phyloP scores from a whole-genome alignment of 768 basidiomycete genomes.

The Boletus bicolor region DNA sequence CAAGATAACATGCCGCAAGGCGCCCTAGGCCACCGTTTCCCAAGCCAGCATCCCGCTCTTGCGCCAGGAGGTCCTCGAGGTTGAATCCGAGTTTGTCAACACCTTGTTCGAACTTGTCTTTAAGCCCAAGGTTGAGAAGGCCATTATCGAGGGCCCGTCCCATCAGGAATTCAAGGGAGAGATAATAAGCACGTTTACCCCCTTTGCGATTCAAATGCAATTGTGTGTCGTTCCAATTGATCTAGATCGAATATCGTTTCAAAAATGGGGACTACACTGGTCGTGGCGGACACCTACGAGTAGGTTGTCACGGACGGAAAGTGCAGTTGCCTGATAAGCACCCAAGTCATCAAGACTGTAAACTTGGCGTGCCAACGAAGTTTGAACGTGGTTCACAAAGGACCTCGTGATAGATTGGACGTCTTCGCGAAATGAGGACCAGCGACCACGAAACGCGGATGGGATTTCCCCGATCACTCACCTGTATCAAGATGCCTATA shows the following conservation, averaged over 20 bases:
- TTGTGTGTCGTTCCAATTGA: slow-evolving; percentile 87
- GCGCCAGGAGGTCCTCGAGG: slow-evolving; percentile 81
- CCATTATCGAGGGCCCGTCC: slow-evolving; percentile 76
- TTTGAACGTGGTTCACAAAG: slow-evolving; percentile 81
- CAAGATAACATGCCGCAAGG: slow-evolving; percentile 95
- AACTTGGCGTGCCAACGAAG: slow-evolving; percentile 85
- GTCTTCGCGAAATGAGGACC: slow-evolving; percentile 38
- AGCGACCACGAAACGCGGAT: slow-evolving; percentile 3
- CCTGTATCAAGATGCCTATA: slow-evolving; percentile 58
- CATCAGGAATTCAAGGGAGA: slow-evolving; percentile 93
- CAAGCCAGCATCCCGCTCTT: slow-evolving; percentile 91
- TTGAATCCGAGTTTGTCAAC: slow-evolving; percentile 81
- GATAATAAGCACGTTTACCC: slow-evolving; percentile 91
- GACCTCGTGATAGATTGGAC: slow-evolving; percentile 64
- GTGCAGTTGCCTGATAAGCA: slow-evolving; percentile 88
- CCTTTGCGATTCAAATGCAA: slow-evolving; percentile 73
- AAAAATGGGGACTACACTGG: background rate
- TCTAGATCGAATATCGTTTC: slow-evolving; percentile 32
- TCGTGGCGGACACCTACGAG: slow-evolving; percentile 46
- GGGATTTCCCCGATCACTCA: slow-evolving; percentile 21
- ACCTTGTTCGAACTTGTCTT: slow-evolving; percentile 67
- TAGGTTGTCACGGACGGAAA: slow-evolving; percentile 85
- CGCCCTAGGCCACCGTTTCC: slow-evolving; percentile 96
- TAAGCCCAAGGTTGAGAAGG: slow-evolving; percentile 85
- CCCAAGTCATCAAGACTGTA: slow-evolving; percentile 86